Evolutionary conservation across 1,284 basidiomycete species (phyloP).

Genomic region (Ganoderma lucidum): DNA sequence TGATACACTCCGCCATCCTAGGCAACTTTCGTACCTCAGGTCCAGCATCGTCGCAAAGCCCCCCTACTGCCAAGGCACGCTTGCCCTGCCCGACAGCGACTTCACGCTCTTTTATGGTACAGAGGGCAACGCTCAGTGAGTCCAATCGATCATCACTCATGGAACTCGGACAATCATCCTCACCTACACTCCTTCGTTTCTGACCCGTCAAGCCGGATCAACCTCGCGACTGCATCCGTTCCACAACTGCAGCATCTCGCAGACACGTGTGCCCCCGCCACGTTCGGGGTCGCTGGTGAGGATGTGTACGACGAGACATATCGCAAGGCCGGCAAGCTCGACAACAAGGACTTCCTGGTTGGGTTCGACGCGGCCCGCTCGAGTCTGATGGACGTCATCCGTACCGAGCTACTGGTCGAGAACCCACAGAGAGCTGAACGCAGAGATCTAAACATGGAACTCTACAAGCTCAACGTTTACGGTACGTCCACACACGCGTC

Average conservation of each 20-base stretch:
- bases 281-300: slow-evolving; percentile 32
- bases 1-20: not conserved
- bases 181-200: not conserved
- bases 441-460: slow-evolving; percentile 33
- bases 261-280: slow-evolving; percentile 33
- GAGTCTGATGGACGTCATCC: slow-evolving; percentile 38
- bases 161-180: not conserved
- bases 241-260: slow-evolving; percentile 27
- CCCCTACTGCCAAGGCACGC: slow-evolving; percentile 28
- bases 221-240: slow-evolving; percentile 15
- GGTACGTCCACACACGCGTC: not conserved
- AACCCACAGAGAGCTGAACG: slow-evolving; percentile 15
- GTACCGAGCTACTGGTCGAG: slow-evolving; percentile 34
- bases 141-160: not conserved
- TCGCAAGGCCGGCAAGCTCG: slow-evolving; percentile 39
- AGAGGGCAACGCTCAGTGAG: slow-evolving; percentile 17
- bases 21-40: not conserved
- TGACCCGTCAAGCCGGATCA: slow-evolving; percentile 8
- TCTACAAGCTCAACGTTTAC: slow-evolving; percentile 36
- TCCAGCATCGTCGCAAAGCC: slow-evolving; percentile 14
- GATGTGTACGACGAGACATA: slow-evolving; percentile 38
- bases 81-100: slow-evolving; percentile 12
- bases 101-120: slow-evolving; percentile 32
- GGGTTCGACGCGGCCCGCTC: slow-evolving; percentile 38
- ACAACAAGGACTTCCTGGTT: slow-evolving; percentile 35